These are phyloP conservation scores for Medicago arabica DNA, from an alignment of 306 rosid genomes.

Conservation along the genomic window DNA sequence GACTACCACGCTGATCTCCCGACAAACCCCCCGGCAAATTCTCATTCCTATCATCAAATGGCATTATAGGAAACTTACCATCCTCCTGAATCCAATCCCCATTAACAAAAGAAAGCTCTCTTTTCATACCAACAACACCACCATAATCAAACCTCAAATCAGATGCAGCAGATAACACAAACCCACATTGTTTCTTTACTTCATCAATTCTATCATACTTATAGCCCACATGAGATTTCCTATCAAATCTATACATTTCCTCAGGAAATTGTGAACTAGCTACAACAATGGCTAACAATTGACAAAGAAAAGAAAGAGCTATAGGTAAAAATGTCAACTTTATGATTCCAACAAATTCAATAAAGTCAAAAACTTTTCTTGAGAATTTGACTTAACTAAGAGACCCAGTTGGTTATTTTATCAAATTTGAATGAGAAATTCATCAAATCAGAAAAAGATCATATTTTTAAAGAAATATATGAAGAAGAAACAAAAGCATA, in stretches of 20 bases:
- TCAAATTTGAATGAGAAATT: constrained; percentile 13
- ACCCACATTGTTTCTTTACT: constrained; percentile 70
- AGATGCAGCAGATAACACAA: constrained; percentile 71
- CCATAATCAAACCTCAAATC: constrained; percentile 59
- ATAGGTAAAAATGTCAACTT: constrained; percentile 51
- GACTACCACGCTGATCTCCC: constrained; percentile 31
- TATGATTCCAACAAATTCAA: constrained; percentile 50
- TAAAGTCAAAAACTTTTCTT: constrained; percentile 29
- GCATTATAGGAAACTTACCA: constrained; percentile 73
- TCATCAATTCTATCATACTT: constrained; percentile 74
- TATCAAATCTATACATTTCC: constrained; percentile 39
- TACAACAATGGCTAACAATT: constrained; percentile 52
- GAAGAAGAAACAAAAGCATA: constrained; percentile 1
- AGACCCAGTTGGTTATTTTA: constrained; percentile 36
- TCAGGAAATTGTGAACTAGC: constrained; percentile 50
- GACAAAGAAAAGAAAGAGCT: constrained; percentile 53
- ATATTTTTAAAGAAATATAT: constrained; percentile 27
- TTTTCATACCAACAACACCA: constrained; percentile 53
- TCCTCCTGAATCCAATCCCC: constrained; percentile 87
- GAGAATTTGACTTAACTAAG: background rate
- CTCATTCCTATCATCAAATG: constrained; percentile 54
- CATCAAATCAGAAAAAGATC: constrained; percentile 38
- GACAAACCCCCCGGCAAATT: constrained; percentile 14
- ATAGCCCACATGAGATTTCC: constrained; percentile 45
- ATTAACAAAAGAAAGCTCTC: constrained; percentile 65